Evolutionary conservation across 2,329 filamentous ascomycete species (phyloP), one percentile per base, ranked within the genome.

Genomic region (Knufia fluminis): DNA sequence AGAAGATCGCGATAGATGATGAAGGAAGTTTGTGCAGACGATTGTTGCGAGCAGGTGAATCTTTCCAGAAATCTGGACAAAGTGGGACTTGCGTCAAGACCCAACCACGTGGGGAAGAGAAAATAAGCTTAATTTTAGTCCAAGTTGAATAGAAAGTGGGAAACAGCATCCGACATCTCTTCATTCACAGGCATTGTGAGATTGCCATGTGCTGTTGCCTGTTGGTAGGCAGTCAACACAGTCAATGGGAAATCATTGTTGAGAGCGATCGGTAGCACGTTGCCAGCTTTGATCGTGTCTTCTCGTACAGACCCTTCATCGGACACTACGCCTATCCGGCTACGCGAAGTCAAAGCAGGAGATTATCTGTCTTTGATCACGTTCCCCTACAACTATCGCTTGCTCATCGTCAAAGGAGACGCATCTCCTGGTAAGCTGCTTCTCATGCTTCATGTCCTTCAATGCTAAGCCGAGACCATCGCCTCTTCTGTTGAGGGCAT

Each of bases 331-430:
- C n/a, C 9, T 14, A 36, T 8, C 33, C 16, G 17, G 33, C 51
- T 68, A 86, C 26, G 85, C 87, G 66, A 96, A 96, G 66, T 95
- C 86, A 63, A 95, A 95, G 38, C 92, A 81, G 61, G 90, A 77
- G 54, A 95, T 66, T 53, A 83, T 81, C 62, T 91, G 85, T 33
- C 76, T 75, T 1, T 85, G 71, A 22, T 70, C 70, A 55, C 79
- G 77, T 66, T 91, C 85, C 56, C 86, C 83, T 45, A 94, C 71
- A 36, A 95, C 80, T 53, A 94, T 82, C n/a, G 95, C 85, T 69
- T 88, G 88, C 66, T 94, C 86, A 38, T 94, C 87, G 60, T 95
- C 88, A 60, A 95, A 95, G 0, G 86, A 87, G 7, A 95, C 80
- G 79, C 85, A 91, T 46, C 75, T 74, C 53, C 73, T 66, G 33